Percentiles rank a stretch among this genome's conserved stretches.
These are phyloP conservation scores for Fraxinus platypoda DNA, from an alignment of 305 asterid species.

Conservation along the genomic window DNA sequence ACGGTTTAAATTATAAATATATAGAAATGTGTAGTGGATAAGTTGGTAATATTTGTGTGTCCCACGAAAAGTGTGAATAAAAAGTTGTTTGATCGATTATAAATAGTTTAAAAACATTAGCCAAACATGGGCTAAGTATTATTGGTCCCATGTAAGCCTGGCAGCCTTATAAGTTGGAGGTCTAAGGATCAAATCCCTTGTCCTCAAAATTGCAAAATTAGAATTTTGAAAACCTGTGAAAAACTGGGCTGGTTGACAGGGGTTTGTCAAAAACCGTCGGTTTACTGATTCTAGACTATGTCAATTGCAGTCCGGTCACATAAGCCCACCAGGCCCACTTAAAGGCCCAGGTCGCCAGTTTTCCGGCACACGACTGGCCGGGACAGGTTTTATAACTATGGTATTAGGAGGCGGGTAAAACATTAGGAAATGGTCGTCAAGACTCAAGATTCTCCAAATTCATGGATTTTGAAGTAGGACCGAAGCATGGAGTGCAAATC, in stretches of 20 bases:
- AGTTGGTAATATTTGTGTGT: neutral
- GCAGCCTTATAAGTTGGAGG: neutral
- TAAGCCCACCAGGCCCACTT: neutral
- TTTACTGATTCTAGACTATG: neutral
- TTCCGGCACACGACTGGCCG: neutral
- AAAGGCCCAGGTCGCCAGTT: neutral
- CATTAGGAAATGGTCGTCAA: neutral
- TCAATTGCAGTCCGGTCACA: neutral
- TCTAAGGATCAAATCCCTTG: neutral
- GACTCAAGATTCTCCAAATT: neutral
- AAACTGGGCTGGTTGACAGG: neutral
- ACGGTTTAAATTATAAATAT: neutral
- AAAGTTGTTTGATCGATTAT: neutral
- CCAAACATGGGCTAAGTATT: neutral
- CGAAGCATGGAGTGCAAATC: neutral
- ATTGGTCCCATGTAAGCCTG: neutral
- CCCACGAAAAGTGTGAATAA: neutral
- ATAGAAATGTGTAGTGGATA: neutral
- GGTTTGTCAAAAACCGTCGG: neutral
- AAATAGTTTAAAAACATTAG: neutral
- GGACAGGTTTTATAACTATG: constrained; percentile 5
- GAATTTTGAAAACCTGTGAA: neutral
- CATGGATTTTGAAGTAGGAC: constrained; percentile 5
- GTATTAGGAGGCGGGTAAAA: neutral
- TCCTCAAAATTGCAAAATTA: neutral